These are phyloP conservation scores for Termitomyces sp. DNA, from an alignment of 768 basidiomycete genomes.

Conservation along the genomic window DNA sequence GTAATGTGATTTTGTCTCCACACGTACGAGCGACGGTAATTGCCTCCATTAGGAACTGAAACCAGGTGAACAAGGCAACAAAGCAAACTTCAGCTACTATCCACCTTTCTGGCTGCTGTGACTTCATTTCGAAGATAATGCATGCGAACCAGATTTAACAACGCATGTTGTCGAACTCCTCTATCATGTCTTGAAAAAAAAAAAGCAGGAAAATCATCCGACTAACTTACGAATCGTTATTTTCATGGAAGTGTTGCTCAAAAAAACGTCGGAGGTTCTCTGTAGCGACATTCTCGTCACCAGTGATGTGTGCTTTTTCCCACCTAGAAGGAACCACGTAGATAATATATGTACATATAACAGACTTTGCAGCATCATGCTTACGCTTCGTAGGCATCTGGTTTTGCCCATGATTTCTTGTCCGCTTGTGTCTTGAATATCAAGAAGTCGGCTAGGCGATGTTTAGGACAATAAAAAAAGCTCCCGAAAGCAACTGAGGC, in stretches of 20 bases:
- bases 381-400: conserved; percentile 56
- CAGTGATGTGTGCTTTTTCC: conserved; percentile 57
- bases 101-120: conserved; percentile 62
- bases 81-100: background rate
- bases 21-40: conserved; percentile 70
- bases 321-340: conserved; percentile 39
- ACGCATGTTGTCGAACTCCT: conserved; percentile 72
- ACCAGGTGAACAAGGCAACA: background rate
- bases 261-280: conserved; percentile 77
- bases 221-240: conserved; percentile 65
- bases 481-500: conserved; percentile 8
- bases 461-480: background rate
- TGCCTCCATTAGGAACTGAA: conserved; percentile 68
- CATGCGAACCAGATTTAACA: conserved; percentile 73
- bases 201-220: background rate
- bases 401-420: conserved; percentile 58
- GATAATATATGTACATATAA: background rate
- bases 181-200: conserved; percentile 27
- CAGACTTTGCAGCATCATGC: conserved; percentile 13
- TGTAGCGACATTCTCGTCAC: conserved; percentile 63
- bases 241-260: conserved; percentile 80
- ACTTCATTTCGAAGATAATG: conserved; percentile 69
- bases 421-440: conserved; percentile 63
- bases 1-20: conserved; percentile 65
- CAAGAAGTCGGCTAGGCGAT: conserved; percentile 32